Conservation (phyloP, 345 rosid genomes). For the Aurinia saxatilis region DNA sequence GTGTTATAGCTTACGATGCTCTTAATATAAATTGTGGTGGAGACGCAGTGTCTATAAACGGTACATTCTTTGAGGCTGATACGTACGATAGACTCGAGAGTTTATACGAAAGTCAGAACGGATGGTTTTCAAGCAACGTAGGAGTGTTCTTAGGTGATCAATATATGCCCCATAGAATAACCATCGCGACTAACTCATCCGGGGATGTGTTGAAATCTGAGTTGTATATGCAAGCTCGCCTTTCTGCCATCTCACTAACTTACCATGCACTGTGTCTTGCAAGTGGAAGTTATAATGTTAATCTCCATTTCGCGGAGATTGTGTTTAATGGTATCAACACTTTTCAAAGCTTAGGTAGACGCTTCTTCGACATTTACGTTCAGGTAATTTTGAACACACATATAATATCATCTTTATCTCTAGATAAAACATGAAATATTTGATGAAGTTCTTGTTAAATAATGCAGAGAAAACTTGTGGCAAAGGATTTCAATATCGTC, state of each 20-base stretch:
- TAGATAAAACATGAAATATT: not conserved
- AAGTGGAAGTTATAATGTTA: conserved; percentile 44
- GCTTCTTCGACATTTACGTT: conserved; percentile 51
- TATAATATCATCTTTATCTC: not conserved
- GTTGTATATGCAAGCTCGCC: conserved; percentile 39
- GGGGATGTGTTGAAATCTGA: conserved; percentile 14
- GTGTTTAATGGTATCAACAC: conserved; percentile 35
- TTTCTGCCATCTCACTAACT: conserved; percentile 45
- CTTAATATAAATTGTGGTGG: conserved; percentile 60
- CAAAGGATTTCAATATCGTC: conserved; percentile 42
- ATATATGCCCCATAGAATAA: conserved; percentile 19
- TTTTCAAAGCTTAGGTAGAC: conserved; percentile 43
- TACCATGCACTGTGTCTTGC: conserved; percentile 48
- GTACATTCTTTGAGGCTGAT: conserved; percentile 40
- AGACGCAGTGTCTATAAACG: conserved; percentile 23
- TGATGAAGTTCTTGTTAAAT: not conserved
- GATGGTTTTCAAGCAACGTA: conserved; percentile 55
- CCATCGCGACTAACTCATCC: conserved; percentile 25
- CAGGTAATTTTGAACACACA: conserved; percentile 36
- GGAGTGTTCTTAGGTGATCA: conserved; percentile 52
- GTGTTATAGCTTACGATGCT: conserved; percentile 30
- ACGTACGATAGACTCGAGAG: conserved; percentile 29
- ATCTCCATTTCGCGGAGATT: conserved; percentile 68
- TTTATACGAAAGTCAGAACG: conserved; percentile 4
- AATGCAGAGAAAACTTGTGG: conserved; percentile 36